Base-by-base conservation (phyloP, 1,284 basidiomycete genomes). In the Neotropicomus parvogracilis region DNA sequence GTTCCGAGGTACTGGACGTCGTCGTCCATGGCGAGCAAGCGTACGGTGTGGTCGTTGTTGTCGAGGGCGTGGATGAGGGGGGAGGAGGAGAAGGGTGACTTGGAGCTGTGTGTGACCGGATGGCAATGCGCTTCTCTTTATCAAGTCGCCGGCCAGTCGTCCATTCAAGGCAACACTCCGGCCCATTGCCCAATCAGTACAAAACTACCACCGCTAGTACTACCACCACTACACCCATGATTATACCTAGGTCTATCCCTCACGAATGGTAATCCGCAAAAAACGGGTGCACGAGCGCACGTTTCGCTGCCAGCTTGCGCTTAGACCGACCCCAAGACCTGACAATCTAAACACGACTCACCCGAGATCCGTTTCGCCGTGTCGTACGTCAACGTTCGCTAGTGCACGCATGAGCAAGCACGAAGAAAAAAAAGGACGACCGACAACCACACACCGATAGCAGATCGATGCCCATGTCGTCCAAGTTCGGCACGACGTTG, bases 311-410 rank as follows among this genome's bases (percentile, higher is more conserved):
- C 49, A 35, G 34, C 24, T n/a, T 24, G 24, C 42, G 52, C 44
- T 54, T 47, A 58, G 49, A 27, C 42, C 14, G 41, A 52, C 53
- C 42, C 32, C 32, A 28, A 44, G 31, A 38, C 42, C 43, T 27
- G 35, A 38, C 20, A 19, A 33, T 21, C 24, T 4, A 41, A 14
- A 44, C 2, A 19, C 19, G 39, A 40, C 79, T 58, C 60, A 90
- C 90, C 90, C 46, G 94, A 95, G 64, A 97, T 94, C 48, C 95
- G 85, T 66, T 90, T 91, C 28, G 94, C 86, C 0, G 93, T 93
- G 68, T 99, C 95, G 66, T 97, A 99, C 8, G 86, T 84, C 54
- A 98, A 75, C 60, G 89, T 90, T 60, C 79, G 79, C 85, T 90
- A n/a, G n/a, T n/a, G 59, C 31, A 24, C 1, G 13, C 17, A 20